These are phyloP conservation scores for Trichoderma harzianum DNA, from an alignment of 2,329 filamentous ascomycete species.

Conservation along the genomic window DNA sequence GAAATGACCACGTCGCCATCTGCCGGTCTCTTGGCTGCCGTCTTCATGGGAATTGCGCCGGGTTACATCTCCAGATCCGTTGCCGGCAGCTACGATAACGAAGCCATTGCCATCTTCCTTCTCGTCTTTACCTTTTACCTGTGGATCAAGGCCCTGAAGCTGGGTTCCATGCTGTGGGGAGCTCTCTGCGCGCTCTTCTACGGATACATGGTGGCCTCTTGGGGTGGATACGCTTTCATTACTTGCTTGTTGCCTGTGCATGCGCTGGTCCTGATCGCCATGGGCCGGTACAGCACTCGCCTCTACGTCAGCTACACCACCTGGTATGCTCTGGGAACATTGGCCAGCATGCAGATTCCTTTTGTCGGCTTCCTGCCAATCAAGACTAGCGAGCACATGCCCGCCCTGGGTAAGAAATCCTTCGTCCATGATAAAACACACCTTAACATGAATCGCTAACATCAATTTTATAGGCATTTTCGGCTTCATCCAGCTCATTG, in stretches of 20 bases:
- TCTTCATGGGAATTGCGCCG: constrained; percentile 95
- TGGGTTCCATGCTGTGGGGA: constrained; percentile 95
- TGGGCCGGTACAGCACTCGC: constrained; percentile 92
- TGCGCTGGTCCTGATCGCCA: constrained; percentile 88
- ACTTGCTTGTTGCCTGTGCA: constrained; percentile 95
- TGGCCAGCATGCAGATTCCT: constrained; percentile 98
- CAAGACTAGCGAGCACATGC: constrained; percentile 97
- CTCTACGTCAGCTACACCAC: constrained; percentile 97
- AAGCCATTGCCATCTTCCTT: constrained; percentile 98
- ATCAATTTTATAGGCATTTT: constrained; percentile 67
- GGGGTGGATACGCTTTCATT: constrained; percentile 99
- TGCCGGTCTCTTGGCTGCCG: constrained; percentile 87
- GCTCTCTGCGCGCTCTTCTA: constrained; percentile 93
- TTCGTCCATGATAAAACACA: constrained; percentile 14
- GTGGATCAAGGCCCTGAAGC: constrained; percentile 98
- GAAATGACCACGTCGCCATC: constrained; percentile 97
- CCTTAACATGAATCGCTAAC: not conserved
- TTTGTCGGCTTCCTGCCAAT: constrained; percentile 97
- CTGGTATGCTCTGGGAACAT: constrained; percentile 93
- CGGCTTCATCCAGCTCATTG: constrained; percentile 89
- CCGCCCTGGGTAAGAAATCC: constrained; percentile 68
- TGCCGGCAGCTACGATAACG: constrained; percentile 97
- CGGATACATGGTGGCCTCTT: constrained; percentile 99
- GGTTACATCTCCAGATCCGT: constrained; percentile 98
- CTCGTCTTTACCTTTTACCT: constrained; percentile 98